phyloP scores from a whole-genome alignment of 352 stramenopile genomes.

The Peronospora tabacina region DNA sequence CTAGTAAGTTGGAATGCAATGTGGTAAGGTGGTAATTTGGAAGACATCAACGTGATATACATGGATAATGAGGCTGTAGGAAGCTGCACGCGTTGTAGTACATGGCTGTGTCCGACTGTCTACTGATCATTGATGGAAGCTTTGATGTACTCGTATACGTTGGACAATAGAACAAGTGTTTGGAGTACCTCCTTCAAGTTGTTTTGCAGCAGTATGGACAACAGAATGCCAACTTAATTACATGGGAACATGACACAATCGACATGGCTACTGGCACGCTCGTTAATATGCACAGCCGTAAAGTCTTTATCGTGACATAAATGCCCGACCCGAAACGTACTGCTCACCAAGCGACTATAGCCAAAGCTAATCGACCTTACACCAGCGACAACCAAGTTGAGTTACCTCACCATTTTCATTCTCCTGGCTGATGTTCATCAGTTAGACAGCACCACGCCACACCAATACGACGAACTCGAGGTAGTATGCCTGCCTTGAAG shows the following conservation, averaged over 20 bases:
- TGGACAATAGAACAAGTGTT: too few relatives aligned
- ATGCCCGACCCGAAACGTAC: conserved; percentile 69
- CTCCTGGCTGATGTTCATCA: conserved; percentile 19
- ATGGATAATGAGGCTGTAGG: too few relatives aligned
- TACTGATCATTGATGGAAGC: too few relatives aligned
- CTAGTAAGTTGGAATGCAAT: too few relatives aligned
- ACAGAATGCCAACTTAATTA: conserved; percentile 21
- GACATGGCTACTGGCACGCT: conserved; percentile 32
- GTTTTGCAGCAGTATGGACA: conserved; percentile 40
- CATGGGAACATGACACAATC: conserved; percentile 36
- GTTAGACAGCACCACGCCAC: conserved; percentile 23
- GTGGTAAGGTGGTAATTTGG: too few relatives aligned
- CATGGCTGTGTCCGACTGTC: too few relatives aligned
- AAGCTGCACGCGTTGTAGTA: too few relatives aligned
- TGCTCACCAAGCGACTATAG: conserved; percentile 39
- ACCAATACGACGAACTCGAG: conserved; percentile 29
- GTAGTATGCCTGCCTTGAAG: neutral
- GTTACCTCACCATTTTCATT: conserved; percentile 4
- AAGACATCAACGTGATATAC: too few relatives aligned
- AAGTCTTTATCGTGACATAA: conserved; percentile 72
- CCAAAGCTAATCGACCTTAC: conserved; percentile 43
- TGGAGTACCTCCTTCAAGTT: conserved; percentile 47
- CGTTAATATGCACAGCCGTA: conserved; percentile 31
- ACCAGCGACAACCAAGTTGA: conserved; percentile 11
- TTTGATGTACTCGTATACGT: too few relatives aligned